Base-by-base conservation (phyloP, 495 filamentous ascomycete species). In the Oidiodendron maius region DNA sequence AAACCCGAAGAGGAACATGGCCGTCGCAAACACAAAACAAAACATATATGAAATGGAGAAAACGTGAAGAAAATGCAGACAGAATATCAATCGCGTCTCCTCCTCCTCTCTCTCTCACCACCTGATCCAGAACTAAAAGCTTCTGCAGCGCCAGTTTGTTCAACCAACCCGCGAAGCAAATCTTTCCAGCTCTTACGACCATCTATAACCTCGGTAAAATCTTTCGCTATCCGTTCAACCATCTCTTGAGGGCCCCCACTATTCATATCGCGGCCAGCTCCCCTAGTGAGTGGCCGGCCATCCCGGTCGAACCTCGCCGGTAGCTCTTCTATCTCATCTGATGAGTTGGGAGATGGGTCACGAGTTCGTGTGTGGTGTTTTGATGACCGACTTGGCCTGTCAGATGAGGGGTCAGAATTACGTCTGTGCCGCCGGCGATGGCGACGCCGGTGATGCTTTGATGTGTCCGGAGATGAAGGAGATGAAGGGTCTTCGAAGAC, bases 291-390 rank as follows among this genome's bases (percentile, higher is more conserved):
- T 1, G 72, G 77, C 17, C 69, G 66, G 1, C 85, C 83, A 3
- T 82, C 64, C 5, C 64, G 53, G 51, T 88, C 83, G 51, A 89
- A 88, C 0, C 85, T 72, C 36, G 80, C 74, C 0, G 85, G 85
- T 0, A 89, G 54, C 5, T 65, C 56, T 30, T 75, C 74, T 3
- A 74, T 48, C 2, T 63, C 58, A 13, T 15, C 13, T 4, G 35
- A 40, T 12, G 44, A 45, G 12, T n/a, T 3, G 10, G 51, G 51
- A 24, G 47, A 51, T 12, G 51, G 58, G n/a, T 32, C 44, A 6
- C 53, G 46, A 11, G 45, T 48, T 8, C 36, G 5, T 24, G 52
- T 44, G 13, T 30, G 37, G 30, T 51, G 53, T 30, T 51, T 49
- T 12, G 21, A 28, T 10, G 52, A 21, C 30, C 50, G 46, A 23